phyloP scores from a whole-genome alignment of 176 grass and related monocot genomes.

The Oryza glaberrima region DNA sequence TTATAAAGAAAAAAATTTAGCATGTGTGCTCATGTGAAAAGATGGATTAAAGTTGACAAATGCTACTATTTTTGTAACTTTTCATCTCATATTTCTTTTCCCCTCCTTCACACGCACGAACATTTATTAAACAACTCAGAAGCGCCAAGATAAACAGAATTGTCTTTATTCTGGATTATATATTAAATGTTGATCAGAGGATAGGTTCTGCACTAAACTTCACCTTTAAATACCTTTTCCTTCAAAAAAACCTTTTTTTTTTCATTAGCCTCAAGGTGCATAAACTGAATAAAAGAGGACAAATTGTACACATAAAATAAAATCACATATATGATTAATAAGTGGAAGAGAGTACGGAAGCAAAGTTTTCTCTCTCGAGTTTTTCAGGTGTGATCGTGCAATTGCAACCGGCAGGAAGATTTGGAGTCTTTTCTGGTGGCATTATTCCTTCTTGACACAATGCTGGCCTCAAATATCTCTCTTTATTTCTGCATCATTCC shows the following conservation, averaged over 20 bases:
- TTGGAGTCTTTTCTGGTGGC: constrained; percentile 36
- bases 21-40: constrained; percentile 35
- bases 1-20: constrained; percentile 1
- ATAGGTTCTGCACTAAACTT: constrained; percentile 46
- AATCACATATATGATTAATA: constrained; percentile 14
- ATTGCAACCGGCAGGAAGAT: constrained; percentile 37
- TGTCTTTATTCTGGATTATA: constrained; percentile 32
- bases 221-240: constrained; percentile 44
- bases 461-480: constrained; percentile 41
- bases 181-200: constrained; percentile 37
- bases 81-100: constrained; percentile 33
- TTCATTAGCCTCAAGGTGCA: constrained; percentile 14
- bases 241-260: neutral
- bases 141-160: constrained; percentile 16
- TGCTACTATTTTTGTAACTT: constrained; percentile 27
- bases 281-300: constrained; percentile 40
- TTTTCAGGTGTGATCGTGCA: constrained; percentile 46
- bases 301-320: constrained; percentile 29
- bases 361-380: neutral
- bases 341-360: constrained; percentile 36
- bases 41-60: constrained; percentile 23
- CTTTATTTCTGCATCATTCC: constrained; percentile 55
- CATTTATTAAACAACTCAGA: constrained; percentile 34
- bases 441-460: constrained; percentile 45
- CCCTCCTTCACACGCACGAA: constrained; percentile 37